Conservation (phyloP, 2,329 filamentous ascomycete species). For the Graphilbum sp. region DNA sequence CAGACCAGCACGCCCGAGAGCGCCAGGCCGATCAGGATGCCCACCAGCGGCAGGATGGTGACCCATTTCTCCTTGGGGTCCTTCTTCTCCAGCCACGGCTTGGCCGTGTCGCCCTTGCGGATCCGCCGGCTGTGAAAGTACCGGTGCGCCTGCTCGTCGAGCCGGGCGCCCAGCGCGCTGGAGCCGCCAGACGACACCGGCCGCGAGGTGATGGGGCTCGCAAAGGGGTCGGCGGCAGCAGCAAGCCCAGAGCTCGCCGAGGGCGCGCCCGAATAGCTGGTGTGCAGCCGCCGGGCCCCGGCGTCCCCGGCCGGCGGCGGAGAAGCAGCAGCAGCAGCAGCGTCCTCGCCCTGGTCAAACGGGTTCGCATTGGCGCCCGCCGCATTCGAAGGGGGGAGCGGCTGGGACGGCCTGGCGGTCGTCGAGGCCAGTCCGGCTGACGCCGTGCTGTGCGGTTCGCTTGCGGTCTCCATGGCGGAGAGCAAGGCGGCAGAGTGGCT, state of each 20-base stretch:
- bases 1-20: slow-evolving; percentile 58
- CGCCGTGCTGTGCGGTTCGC: too few species aligned
- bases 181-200: slow-evolving; percentile 30
- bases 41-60: slow-evolving; percentile 60
- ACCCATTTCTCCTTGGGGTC: slow-evolving; percentile 77
- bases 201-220: slow-evolving; percentile 26
- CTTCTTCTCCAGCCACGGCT: slow-evolving; percentile 59
- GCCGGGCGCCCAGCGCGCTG: slow-evolving; percentile 19
- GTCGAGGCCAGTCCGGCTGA: too few species aligned
- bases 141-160: slow-evolving; percentile 24
- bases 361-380: slow-evolving; percentile 14
- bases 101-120: slow-evolving; percentile 55
- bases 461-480: too few species aligned
- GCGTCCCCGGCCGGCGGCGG: too few species aligned
- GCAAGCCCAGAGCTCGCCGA: not conserved
- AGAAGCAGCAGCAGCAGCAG: too few species aligned
- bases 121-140: slow-evolving; percentile 64
- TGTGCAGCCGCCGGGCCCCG: too few species aligned
- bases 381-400: too few species aligned
- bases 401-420: too few species aligned
- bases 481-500: too few species aligned
- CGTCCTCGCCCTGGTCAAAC: slow-evolving; percentile 23
- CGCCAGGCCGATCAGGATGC: slow-evolving; percentile 50
- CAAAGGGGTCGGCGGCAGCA: slow-evolving; percentile 29
- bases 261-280: too few species aligned